Evolutionary conservation across 2,329 filamentous ascomycete species (phyloP).

Genomic region (Diaporthe destruens): DNA sequence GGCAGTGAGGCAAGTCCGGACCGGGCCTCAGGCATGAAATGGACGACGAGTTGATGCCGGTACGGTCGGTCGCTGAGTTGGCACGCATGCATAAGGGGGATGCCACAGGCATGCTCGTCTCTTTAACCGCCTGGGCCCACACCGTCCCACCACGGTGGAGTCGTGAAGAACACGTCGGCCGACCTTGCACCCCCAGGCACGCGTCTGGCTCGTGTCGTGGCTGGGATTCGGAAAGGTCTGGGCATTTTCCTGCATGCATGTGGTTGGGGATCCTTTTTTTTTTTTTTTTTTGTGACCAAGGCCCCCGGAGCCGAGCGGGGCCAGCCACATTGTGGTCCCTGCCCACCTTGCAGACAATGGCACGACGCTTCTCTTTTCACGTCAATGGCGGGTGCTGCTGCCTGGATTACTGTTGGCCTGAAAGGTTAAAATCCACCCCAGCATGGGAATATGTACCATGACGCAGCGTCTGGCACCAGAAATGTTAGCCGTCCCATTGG

Average conservation of each 20-base stretch:
- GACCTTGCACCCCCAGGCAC: background rate
- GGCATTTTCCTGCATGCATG: background rate
- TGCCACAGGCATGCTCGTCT: background rate
- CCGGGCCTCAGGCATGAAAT: background rate
- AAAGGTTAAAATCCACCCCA: too few species aligned
- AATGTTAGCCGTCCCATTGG: background rate
- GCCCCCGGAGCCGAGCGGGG: background rate
- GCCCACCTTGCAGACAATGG: slow-evolving; percentile 18
- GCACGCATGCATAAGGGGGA: background rate
- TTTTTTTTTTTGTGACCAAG: background rate
- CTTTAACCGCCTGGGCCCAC: background rate
- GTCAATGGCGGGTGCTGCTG: slow-evolving; percentile 9
- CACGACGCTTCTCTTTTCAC: background rate
- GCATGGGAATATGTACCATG: slow-evolving; percentile 24
- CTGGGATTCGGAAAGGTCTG: slow-evolving; percentile 17
- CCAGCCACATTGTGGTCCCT: slow-evolving; percentile 15
- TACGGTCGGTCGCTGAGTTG: slow-evolving; percentile 29
- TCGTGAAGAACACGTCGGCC: slow-evolving; percentile 29
- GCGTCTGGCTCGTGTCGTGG: slow-evolving; percentile 33
- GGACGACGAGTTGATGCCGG: background rate
- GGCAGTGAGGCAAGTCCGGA: background rate
- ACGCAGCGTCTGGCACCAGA: slow-evolving; percentile 4
- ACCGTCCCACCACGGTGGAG: slow-evolving; percentile 9
- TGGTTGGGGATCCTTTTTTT: too few species aligned
- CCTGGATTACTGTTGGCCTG: slow-evolving; percentile 13